A percentile compares a stretch with the other conserved stretches of the same genome.
Conservation (phyloP, 805 yeast species). For the Zygoascus ofunaensis region DNA sequence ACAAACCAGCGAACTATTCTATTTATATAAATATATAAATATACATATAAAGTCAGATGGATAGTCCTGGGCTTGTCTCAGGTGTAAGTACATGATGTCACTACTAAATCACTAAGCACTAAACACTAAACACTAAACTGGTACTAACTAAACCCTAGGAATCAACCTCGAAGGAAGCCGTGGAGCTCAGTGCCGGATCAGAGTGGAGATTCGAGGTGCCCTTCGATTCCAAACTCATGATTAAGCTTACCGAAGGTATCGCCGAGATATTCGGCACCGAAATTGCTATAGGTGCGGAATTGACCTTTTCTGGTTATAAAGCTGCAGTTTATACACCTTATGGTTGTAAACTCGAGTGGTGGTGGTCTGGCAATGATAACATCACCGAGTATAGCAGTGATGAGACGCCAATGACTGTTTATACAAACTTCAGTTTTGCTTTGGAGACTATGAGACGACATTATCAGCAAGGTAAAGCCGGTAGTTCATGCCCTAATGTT, state of each 20-base stretch:
- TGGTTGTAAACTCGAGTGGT: conserved; percentile 54
- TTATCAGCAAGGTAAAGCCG: conserved; percentile 5
- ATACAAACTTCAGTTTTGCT: conserved; percentile 64
- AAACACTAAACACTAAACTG: too few relatives aligned
- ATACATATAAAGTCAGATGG: neutral
- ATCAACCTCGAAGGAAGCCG: neutral
- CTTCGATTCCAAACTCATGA: conserved; percentile 38
- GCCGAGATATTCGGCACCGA: conserved; percentile 95
- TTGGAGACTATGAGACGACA: conserved; percentile 45
- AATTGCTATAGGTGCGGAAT: conserved; percentile 60
- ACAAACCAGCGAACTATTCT: too few relatives aligned
- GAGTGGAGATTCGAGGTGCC: conserved; percentile 78
- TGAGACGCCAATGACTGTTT: conserved; percentile 56
- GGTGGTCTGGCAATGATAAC: conserved; percentile 1
- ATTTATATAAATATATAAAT: too few relatives aligned
- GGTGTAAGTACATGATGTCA: neutral
- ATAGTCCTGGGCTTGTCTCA: conserved; percentile 3
- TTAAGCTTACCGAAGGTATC: conserved; percentile 53
- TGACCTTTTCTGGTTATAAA: conserved; percentile 46
- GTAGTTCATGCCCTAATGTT: conserved; percentile 38
- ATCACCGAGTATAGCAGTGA: conserved; percentile 54
- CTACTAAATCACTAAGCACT: too few relatives aligned
- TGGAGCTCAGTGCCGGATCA: conserved; percentile 28
- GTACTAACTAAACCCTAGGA: too few relatives aligned
- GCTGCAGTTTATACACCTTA: conserved; percentile 50